These are phyloP conservation scores for Metarhizium humberi DNA, from an alignment of 2,329 filamentous ascomycete species.

Conservation along the genomic window DNA sequence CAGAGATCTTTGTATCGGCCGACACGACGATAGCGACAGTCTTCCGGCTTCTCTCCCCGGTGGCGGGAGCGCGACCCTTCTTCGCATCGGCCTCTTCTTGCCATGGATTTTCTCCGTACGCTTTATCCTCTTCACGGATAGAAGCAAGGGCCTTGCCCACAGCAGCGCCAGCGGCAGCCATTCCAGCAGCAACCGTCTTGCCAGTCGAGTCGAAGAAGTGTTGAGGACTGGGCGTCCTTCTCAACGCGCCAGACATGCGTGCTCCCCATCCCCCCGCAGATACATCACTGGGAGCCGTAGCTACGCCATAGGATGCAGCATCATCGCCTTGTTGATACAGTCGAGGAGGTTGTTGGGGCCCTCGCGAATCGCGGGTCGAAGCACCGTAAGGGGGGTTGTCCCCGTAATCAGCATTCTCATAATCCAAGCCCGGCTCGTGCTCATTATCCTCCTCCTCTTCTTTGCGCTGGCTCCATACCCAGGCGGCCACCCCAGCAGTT, in stretches of 20 bases:
- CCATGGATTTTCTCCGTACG: conserved; percentile 82
- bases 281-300: conserved; percentile 18
- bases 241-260: conserved; percentile 71
- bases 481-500: conserved; percentile 76
- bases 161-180: conserved; percentile 73
- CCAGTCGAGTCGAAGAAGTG: conserved; percentile 80
- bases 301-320: conserved; percentile 33
- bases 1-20: conserved; percentile 56
- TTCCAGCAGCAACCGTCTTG: conserved; percentile 69
- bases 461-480: conserved; percentile 86
- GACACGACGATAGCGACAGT: conserved; percentile 85
- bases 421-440: conserved; percentile 39
- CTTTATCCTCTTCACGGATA: conserved; percentile 76
- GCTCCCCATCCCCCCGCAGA: conserved; percentile 54
- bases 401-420: conserved; percentile 40
- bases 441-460: conserved; percentile 65
- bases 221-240: conserved; percentile 76
- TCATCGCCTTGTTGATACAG: conserved; percentile 10
- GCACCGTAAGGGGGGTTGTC: conserved; percentile 42
- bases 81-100: conserved; percentile 77
- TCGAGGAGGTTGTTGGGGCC: conserved; percentile 27
- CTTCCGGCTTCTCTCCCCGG: conserved; percentile 48
- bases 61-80: conserved; percentile 30
- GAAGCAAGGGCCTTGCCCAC: conserved; percentile 75
- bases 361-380: conserved; percentile 22